Conservation (phyloP, 2,329 filamentous ascomycete species). For the Cladorrhinum sp. region DNA sequence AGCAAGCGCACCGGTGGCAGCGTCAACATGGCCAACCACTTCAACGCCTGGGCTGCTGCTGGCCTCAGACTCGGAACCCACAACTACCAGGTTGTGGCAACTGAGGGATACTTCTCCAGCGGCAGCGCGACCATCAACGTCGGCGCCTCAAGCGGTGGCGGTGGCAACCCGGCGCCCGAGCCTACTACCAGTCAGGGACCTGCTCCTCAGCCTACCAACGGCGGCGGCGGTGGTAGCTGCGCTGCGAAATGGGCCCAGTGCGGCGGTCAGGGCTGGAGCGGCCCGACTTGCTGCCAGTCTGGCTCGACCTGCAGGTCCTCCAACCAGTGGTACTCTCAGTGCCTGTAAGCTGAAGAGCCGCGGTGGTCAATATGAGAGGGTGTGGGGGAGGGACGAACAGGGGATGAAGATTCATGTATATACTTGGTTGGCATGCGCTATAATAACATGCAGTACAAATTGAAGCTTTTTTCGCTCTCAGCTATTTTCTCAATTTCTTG, state of each 20-base stretch:
- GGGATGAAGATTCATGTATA: conserved; percentile 16
- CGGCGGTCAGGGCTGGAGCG: conserved; percentile 34
- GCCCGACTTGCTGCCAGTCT: conserved; percentile 34
- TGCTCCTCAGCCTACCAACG: not conserved
- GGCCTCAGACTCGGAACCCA: conserved; percentile 47
- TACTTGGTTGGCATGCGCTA: conserved; percentile 11
- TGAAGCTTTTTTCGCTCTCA: not conserved
- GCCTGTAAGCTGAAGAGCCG: conserved; percentile 19
- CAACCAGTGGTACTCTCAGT: conserved; percentile 35
- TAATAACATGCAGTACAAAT: conserved; percentile 2
- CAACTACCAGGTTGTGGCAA: conserved; percentile 54
- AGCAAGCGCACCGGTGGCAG: conserved; percentile 47
- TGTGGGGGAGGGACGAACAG: not conserved
- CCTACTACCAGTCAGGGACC: not conserved
- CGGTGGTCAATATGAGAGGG: too few species aligned
- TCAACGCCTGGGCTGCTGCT: conserved; percentile 48
- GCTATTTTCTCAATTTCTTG: too few species aligned
- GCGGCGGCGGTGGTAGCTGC: conserved; percentile 19
- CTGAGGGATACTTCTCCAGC: conserved; percentile 50
- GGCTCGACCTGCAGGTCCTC: conserved; percentile 31
- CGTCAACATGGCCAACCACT: conserved; percentile 50
- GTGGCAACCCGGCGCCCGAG: not conserved
- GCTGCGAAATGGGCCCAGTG: conserved; percentile 34
- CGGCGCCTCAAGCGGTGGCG: conserved; percentile 19
- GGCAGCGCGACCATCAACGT: conserved; percentile 43